Evolutionary conservation across 2,329 filamentous ascomycete species (phyloP), one percentile per base, ranked within the genome.

Genomic region (Mollisia scopiformis): DNA sequence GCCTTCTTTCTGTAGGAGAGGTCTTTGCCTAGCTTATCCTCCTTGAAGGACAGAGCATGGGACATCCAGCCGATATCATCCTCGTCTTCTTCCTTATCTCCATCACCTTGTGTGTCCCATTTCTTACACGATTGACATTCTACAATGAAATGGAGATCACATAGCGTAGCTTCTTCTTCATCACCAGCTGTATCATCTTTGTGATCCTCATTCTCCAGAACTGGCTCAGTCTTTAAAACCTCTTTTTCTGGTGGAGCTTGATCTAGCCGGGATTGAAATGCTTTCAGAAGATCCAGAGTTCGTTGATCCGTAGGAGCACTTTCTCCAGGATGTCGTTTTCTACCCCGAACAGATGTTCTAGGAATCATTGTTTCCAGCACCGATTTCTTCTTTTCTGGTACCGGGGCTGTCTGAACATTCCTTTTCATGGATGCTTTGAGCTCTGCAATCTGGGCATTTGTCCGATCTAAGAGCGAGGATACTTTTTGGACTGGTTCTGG

Each of bases 101-200:
- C 82, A 11, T 78, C 76, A 16, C 68, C 68, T 35, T 77, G 73
- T 6, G 74, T 73, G 71, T 96, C 90, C 92, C 93, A 97, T 0
- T 89, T 85, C 61, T 86, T 87, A 75, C 95, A 98, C 47, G 92
- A 97, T 73, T 97, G 92, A 75, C 95, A 99, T 70, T 96, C 91
- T 52, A 90, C 91, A 65, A 99, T 96, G 75, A 98, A 99, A 74
- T 99, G 95, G 35, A 99, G 78, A 74, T 98, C 95, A 72, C 95
- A 99, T 3, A 96, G 81, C 53, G 83, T 83, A 2, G 87, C 88
- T 73, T 96, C 92, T 39, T 90, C 86, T 2, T 88, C 88, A 19
- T 83, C 82, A 63, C 73, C 74, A 3, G 74, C 70, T 31, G 72
- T 73, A 4, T 64, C 60, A 69, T 67, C 70, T 58, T 68, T 66